Evolutionary conservation across 257 asterid genomes (phyloP), one percentile per base, ranked within the genome.

Genomic region (Solanum dulcamara): DNA sequence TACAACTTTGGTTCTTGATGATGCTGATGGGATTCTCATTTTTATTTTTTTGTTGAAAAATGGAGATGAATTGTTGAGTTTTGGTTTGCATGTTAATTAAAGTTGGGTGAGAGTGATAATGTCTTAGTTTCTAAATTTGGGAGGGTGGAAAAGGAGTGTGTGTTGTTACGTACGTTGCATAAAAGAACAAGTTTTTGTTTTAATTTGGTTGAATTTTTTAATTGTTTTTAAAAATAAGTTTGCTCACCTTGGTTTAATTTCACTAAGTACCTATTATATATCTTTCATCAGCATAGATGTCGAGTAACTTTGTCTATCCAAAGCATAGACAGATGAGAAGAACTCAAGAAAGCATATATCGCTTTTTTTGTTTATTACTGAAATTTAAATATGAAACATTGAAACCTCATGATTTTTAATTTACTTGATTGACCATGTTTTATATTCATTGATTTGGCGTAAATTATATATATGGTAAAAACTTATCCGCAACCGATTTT

Each of bases 21-120:
- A 84, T 48, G 87, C 30, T 38, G 85, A 32, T 46, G 85, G 88
- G 1, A 37, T 86, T 71, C 60, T 86, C 89, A 85, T 83, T 5
- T 24, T 84, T 14, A n/a, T 5, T 9, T 46, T 44, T 11, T 77
- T 35, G 22, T 33, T 26, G n/a, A 26, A 28, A 44, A 24, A 44
- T 44, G 60, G 60, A 44, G 60, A 44, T 24, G 48, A 1, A 46
- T 77, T 28, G 18, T 79, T 1, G 38, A 79, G 18, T 17, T 48
- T 79, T 48, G 64, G 64, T 28, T 70, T 79, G 44, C 44, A 79
- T 79, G 83, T 79, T 28, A 48, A 67, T 18, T 59, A 59, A 59
- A 59, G 83, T 79, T 79, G 64, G 83, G 64, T 79, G 17, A 79
- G 64, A 26, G 83, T 79, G 60, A 9, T 79, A 48, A 79, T 46